These are phyloP conservation scores for Yamadazyma taylorii DNA, from an alignment of 1,139 yeast species.

Conservation along the genomic window DNA sequence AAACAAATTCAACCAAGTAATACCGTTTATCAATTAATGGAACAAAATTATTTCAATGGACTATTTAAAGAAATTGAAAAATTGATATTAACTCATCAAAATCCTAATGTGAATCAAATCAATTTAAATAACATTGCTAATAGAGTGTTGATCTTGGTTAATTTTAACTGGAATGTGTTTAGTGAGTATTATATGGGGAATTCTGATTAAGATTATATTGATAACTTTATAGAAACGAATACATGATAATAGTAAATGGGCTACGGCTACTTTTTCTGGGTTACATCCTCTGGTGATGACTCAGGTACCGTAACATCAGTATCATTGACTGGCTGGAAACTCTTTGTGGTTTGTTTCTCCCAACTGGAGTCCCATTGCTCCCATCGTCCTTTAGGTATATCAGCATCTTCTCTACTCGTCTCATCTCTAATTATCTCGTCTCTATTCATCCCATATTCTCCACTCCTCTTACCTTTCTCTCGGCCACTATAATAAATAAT, in stretches of 20 bases:
- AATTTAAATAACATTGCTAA: conserved; percentile 52
- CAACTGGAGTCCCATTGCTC: no score
- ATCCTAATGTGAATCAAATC: conserved; percentile 17
- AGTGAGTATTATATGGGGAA: conserved; percentile 44
- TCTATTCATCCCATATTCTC: no score
- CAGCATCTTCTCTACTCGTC: background rate
- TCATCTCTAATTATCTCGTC: no score
- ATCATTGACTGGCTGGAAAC: no score
- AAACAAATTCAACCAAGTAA: conserved; percentile 85
- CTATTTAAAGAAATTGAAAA: conserved; percentile 31
- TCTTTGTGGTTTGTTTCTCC: no score
- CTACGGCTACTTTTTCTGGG: no score
- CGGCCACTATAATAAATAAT: background rate
- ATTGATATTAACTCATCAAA: conserved; percentile 6
- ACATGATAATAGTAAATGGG: background rate
- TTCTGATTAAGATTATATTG: background rate
- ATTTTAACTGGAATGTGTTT: conserved; percentile 77
- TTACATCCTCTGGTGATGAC: background rate
- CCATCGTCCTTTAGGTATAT: background rate
- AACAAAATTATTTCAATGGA: conserved; percentile 60
- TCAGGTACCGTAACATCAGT: conserved; percentile 2
- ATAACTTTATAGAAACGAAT: conserved; percentile 2
- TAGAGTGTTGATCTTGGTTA: conserved; percentile 57
- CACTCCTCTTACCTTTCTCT: no score
- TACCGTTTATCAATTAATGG: conserved; percentile 78